These are phyloP conservation scores for Lathyrus aphaca DNA, from an alignment of 306 rosid genomes.

Conservation along the genomic window DNA sequence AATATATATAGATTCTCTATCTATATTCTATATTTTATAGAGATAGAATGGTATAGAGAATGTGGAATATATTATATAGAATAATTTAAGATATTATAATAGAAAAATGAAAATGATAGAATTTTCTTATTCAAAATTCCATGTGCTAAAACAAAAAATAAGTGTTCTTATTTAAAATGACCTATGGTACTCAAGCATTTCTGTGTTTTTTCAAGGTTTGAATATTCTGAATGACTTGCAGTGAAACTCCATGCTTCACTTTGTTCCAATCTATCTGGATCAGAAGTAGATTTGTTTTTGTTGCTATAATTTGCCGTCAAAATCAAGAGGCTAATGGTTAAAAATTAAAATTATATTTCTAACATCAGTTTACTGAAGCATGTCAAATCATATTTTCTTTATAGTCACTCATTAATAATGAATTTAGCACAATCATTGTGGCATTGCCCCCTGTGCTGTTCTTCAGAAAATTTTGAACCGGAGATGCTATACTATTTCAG, in stretches of 20 bases:
- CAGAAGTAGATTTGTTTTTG: background rate
- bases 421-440: conserved; percentile 20
- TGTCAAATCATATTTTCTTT: background rate
- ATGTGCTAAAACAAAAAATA: background rate
- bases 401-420: conserved; percentile 23
- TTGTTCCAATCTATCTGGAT: conserved; percentile 7
- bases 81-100: background rate
- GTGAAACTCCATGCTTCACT: conserved; percentile 28
- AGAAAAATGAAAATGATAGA: background rate
- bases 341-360: conserved; percentile 19
- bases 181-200: background rate
- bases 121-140: background rate
- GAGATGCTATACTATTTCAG: background rate
- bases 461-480: conserved; percentile 32
- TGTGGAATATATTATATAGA: conserved; percentile 1
- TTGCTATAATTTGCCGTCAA: conserved; percentile 15
- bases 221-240: conserved; percentile 21
- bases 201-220: background rate
- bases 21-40: background rate
- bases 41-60: background rate
- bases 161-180: background rate
- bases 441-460: conserved; percentile 13
- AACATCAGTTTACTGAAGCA: background rate
- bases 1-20: background rate
- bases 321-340: background rate